Evolutionary conservation across 139 green algal species (phyloP), one percentile per base, ranked within the genome.

Genomic region (Deuterostichococcus epilithicus): DNA sequence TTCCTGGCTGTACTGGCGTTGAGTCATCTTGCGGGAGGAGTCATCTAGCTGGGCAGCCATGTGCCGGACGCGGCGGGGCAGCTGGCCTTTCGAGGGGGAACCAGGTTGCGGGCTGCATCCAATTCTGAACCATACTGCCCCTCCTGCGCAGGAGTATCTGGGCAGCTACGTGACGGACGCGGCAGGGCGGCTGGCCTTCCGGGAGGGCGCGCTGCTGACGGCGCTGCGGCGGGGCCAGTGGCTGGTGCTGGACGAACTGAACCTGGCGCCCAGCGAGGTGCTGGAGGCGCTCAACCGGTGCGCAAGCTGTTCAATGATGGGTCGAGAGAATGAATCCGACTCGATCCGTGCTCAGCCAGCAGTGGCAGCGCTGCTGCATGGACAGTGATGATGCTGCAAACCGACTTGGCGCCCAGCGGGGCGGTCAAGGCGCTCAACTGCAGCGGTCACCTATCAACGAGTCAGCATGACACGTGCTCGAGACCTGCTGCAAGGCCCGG

Each of bases 221-320:
- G 96, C 96, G 0, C 83, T 98, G 72, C 82, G 95, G 0, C 52
- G 80, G 2, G 96, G 96, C 3, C 85, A 96, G 82, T 99, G 96
- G 96, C 86, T 99, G 15, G 90, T 99, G 68, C 89, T 99, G 70
- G 96, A 99, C 75, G 96, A 99, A 84, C 91, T 99, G 67, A 99
- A 99, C 84, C 86, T 99, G 78, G 96, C 94, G 25, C 94, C 94
- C 35, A 91, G 86, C 2, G 93, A 98, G 79, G 92, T 98, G 13
- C 86, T 99, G 69, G 96, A 99, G 85, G 96, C 96, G 23, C 89
- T 99, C 74, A 99, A 99, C 88, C 89, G 95, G 88, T 90, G 59
- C 3, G 66, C 52, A 63, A 20, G 10, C 3, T 13, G 10, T 23
- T 13, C n/a, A n/a, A n/a, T n/a, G 42, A 52, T 8, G 13, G 42